These are phyloP conservation scores for Colletotrichum magnum DNA, from an alignment of 2,329 filamentous ascomycete genomes.

Conservation along the genomic window DNA sequence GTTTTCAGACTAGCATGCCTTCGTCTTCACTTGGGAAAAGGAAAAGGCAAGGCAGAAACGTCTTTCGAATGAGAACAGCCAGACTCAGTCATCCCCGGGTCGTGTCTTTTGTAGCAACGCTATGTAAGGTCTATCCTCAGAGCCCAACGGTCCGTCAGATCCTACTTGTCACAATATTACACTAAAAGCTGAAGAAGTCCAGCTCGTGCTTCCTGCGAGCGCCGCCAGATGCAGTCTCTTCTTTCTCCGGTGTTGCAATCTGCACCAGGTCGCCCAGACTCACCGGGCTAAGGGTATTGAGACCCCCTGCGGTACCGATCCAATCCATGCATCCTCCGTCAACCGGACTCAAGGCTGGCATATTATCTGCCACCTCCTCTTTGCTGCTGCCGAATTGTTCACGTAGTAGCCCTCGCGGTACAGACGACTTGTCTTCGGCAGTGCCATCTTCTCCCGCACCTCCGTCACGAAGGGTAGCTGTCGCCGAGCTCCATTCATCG, in stretches of 20 bases:
- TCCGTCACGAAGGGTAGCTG: conserved; percentile 22
- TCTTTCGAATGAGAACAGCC: not conserved
- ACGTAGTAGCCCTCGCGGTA: not conserved
- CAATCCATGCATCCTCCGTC: conserved; percentile 43
- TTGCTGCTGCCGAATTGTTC: not conserved
- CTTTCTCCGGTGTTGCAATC: conserved; percentile 45
- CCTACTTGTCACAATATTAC: not conserved
- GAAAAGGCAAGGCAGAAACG: not conserved
- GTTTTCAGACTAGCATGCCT: not conserved
- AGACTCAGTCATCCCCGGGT: too few relatives aligned
- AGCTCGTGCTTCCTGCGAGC: conserved; percentile 53
- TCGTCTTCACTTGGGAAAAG: not conserved
- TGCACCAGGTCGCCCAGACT: conserved; percentile 51
- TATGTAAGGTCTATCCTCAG: too few relatives aligned
- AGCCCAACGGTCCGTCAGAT: not conserved
- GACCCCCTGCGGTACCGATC: conserved; percentile 42
- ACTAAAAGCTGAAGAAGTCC: conserved; percentile 56
- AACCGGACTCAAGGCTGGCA: not conserved
- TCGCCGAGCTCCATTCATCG: conserved; percentile 46
- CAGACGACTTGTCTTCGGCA: not conserved
- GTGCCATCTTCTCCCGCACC: not conserved
- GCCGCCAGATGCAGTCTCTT: conserved; percentile 25
- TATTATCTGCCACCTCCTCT: not conserved
- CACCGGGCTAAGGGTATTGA: conserved; percentile 47
- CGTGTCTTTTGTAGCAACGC: too few relatives aligned